Base-by-base conservation (phyloP, 2,329 filamentous ascomycete genomes). In the Cordyceps tenuipes region DNA sequence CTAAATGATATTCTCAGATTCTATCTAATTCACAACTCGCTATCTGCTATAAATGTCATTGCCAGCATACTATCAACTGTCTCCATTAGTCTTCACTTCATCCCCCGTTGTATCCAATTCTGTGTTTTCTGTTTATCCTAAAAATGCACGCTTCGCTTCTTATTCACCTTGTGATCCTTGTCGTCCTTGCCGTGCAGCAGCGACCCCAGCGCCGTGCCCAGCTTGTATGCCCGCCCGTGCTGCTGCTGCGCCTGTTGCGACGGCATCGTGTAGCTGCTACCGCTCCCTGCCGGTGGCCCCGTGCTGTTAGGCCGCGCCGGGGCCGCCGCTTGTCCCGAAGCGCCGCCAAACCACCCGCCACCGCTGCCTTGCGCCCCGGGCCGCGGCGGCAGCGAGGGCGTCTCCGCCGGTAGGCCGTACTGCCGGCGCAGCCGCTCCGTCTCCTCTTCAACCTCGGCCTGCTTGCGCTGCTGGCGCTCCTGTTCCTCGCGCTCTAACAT, bases 371-470 rank as follows among this genome's bases (percentile, higher is more conserved):
- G 19, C 21, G 44, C 21, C 4, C 34, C 46, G 3, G 53, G 59
- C 29, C 60, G 39, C 21, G 60, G 60, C 15, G 60, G 60, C 34
- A 61, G 56, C 15, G 43, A 29, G 5, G 60, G 60, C 23, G 48
- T 50, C 12, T 44, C 48, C 12, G 48, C 43, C 31, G 48, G 73
- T 50, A 83, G 77, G 52, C 89, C 88, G 66, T 90, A 92, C 66
- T 87, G 72, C 65, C 78, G 82, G 23, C 83, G 78, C 41, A 99
- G 76, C 1, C 91, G 81, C 70, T 94, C 90, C 0, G 94, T 97
- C 75, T 99, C 93, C 63, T 81, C 82, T 21, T 92, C 86, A 1
- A 92, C 75, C 65, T 83, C 82, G 10, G 79, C 82, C 36, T 86
- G 77, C 36, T 73, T 73, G 29, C 74, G 79, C 7, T 64, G 67